Evolutionary conservation across 257 asterid genomes (phyloP).

Genomic region (Jacaranda copaia): DNA sequence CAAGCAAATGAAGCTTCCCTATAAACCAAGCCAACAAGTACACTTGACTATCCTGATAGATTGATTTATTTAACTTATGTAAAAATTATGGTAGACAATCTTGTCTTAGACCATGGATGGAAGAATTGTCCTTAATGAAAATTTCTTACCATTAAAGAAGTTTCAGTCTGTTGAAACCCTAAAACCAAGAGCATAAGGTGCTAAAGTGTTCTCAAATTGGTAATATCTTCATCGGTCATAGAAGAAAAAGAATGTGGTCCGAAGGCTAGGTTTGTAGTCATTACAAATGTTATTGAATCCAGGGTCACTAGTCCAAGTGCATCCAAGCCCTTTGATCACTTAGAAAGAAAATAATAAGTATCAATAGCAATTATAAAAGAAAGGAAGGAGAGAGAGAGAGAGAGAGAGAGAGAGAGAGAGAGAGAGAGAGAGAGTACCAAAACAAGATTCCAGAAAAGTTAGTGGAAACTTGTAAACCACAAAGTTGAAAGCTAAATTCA

Average conservation of each 20-base stretch:
- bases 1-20: slow-evolving; percentile 13
- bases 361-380: neutral
- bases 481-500: neutral
- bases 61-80: neutral
- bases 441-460: slow-evolving; percentile 19
- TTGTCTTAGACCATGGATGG: slow-evolving; percentile 5
- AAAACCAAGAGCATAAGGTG: slow-evolving; percentile 75
- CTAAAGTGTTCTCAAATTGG: slow-evolving; percentile 71
- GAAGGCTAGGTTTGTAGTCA: slow-evolving; percentile 65
- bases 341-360: slow-evolving; percentile 32
- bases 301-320: slow-evolving; percentile 87
- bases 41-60: neutral
- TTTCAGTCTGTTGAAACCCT: slow-evolving; percentile 54
- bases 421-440: neutral
- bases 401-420: no score
- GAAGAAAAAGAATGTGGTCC: slow-evolving; percentile 53
- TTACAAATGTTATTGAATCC: slow-evolving; percentile 62
- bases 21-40: neutral
- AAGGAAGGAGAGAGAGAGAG: neutral
- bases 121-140: neutral
- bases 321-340: slow-evolving; percentile 79
- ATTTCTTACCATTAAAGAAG: slow-evolving; percentile 53
- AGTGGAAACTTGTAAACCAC: neutral
- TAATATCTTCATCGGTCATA: slow-evolving; percentile 81
- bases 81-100: slow-evolving; percentile 10